phyloP scores from a whole-genome alignment of 75 land plant genomes.

The Pinus tabuliformis region DNA sequence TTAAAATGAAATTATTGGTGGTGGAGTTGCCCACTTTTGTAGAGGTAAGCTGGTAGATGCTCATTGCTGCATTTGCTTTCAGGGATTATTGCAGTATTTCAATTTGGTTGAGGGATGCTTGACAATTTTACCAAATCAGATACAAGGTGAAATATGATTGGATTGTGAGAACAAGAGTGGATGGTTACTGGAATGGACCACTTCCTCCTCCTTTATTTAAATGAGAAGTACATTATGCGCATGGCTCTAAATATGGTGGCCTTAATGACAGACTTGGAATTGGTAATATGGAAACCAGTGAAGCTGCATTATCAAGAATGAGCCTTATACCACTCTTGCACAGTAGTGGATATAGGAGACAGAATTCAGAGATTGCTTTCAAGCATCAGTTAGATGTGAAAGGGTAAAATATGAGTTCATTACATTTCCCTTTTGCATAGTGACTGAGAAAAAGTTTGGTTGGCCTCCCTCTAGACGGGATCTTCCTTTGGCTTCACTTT shows the following conservation, averaged over 20 bases:
- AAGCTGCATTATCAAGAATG: conserved; percentile 58
- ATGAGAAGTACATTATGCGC: conserved; percentile 44
- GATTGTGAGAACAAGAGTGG: conserved; percentile 74
- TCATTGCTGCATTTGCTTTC: conserved; percentile 7
- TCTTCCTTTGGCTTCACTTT: conserved; percentile 74
- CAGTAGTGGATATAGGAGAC: conserved; percentile 21
- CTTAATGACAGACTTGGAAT: conserved; percentile 79
- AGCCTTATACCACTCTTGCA: conserved; percentile 37
- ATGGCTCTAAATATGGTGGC: conserved; percentile 63
- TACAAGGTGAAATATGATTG: conserved; percentile 59
- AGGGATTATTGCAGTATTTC: conserved; percentile 85
- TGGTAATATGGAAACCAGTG: conserved; percentile 46
- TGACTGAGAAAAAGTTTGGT: conserved; percentile 35
- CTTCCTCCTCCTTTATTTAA: conserved; percentile 13
- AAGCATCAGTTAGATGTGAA: conserved; percentile 42
- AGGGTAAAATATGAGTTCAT: conserved; percentile 5
- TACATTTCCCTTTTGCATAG: conserved; percentile 57
- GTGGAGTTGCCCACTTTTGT: neutral
- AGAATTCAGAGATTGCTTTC: conserved; percentile 74
- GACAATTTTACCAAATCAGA: conserved; percentile 36
- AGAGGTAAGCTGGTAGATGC: conserved; percentile 3
- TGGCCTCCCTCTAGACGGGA: conserved; percentile 48
- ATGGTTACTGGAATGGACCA: conserved; percentile 72
- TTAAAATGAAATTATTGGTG: neutral
- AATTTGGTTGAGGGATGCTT: conserved; percentile 78